phyloP scores from a whole-genome alignment of 257 asterid genomes.

The Scutellaria barbata region DNA sequence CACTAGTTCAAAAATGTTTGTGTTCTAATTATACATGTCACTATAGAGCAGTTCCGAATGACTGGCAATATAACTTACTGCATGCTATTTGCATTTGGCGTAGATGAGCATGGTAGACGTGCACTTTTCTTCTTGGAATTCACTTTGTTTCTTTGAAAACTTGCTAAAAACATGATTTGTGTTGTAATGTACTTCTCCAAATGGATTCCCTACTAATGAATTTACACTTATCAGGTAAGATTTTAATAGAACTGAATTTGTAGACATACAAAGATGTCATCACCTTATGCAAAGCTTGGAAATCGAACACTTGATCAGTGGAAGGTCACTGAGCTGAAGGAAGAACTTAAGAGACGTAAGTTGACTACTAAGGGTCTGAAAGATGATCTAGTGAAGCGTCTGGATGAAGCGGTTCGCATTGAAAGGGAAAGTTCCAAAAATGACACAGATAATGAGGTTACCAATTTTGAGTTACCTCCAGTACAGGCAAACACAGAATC shows the following conservation, averaged over 20 bases:
- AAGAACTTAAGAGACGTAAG: constrained; percentile 83
- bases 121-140: not conserved
- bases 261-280: constrained; percentile 60
- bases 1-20: not conserved
- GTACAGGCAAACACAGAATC: constrained; percentile 39
- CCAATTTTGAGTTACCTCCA: constrained; percentile 39
- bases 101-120: constrained; percentile 2
- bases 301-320: constrained; percentile 79
- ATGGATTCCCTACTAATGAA: constrained; percentile 14
- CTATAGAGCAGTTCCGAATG: constrained; percentile 1
- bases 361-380: constrained; percentile 78
- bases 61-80: not conserved
- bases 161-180: not conserved
- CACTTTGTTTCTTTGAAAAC: not conserved
- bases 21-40: not conserved
- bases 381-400: constrained; percentile 75
- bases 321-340: constrained; percentile 92
- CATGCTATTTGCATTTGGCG: not conserved
- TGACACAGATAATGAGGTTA: constrained; percentile 35
- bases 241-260: constrained; percentile 31
- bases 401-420: constrained; percentile 71
- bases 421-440: constrained; percentile 49
- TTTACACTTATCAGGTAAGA: constrained; percentile 37
- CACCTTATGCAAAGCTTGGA: constrained; percentile 69
- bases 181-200: constrained; percentile 8